Conservation (phyloP, 495 filamentous ascomycete species). For the Podospora pseudopauciseta region DNA sequence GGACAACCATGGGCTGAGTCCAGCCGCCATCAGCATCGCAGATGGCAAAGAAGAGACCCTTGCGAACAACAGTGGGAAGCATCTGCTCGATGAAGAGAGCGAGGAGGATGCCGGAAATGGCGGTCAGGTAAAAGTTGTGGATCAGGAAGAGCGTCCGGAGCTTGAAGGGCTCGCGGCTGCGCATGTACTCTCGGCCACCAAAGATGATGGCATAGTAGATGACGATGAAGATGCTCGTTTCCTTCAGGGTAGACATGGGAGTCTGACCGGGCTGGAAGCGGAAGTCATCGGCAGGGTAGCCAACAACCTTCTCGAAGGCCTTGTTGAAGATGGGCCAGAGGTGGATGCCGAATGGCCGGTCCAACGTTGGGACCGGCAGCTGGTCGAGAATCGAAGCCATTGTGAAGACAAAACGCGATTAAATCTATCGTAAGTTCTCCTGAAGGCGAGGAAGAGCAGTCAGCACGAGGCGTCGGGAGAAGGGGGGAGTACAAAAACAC, state of each 20-base stretch:
- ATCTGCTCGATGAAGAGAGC: constrained; percentile 71
- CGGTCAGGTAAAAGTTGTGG: constrained; percentile 77
- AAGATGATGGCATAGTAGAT: constrained; percentile 75
- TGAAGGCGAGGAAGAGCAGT: constrained; percentile 16
- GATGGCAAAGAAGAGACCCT: constrained; percentile 70
- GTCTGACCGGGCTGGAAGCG: constrained; percentile 62
- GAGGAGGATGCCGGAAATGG: constrained; percentile 63
- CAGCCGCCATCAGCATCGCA: constrained; percentile 70
- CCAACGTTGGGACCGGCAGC: constrained; percentile 72
- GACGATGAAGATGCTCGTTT: constrained; percentile 59
- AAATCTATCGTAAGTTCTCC: constrained; percentile 10
- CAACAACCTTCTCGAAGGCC: constrained; percentile 67
- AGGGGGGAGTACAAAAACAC: constrained; percentile 6
- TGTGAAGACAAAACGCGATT: constrained; percentile 13
- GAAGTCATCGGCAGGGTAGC: constrained; percentile 70
- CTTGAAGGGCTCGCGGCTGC: constrained; percentile 62
- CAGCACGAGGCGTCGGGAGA: constrained; percentile 9
- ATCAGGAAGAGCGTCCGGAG: constrained; percentile 67
- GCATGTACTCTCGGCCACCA: constrained; percentile 71
- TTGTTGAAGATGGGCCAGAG: constrained; percentile 95
- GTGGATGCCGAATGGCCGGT: constrained; percentile 85
- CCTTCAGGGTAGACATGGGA: constrained; percentile 67
- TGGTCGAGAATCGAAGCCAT: constrained; percentile 56
- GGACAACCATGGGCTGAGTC: constrained; percentile 68
- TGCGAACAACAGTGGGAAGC: constrained; percentile 60